Evolutionary conservation across 257 asterid genomes (phyloP).

Genomic region (Nicotiana tomentosiformis): DNA sequence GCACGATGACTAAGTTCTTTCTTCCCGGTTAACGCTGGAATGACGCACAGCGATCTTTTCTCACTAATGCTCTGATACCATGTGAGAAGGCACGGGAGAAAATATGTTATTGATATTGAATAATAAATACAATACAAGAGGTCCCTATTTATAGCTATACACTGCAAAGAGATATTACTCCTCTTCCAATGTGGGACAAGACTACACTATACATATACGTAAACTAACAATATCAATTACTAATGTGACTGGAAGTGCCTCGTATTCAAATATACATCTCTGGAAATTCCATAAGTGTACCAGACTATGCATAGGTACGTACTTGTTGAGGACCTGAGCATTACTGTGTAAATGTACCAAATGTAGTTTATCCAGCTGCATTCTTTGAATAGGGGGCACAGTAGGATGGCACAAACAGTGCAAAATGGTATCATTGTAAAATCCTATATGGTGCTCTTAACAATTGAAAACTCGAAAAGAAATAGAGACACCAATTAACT

Average conservation of each 20-base stretch:
- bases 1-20: too few species aligned
- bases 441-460: not conserved
- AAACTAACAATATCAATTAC: not conserved
- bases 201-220: too few species aligned
- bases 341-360: not conserved
- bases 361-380: not conserved
- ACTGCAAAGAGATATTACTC: too few species aligned
- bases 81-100: too few species aligned
- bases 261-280: slow-evolving; percentile 1
- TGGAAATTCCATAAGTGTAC: not conserved
- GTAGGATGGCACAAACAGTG: not conserved
- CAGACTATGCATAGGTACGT: not conserved
- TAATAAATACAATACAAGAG: too few species aligned
- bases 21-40: too few species aligned
- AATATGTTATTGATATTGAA: too few species aligned
- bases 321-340: not conserved
- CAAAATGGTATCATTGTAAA: not conserved
- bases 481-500: not conserved
- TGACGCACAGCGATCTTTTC: too few species aligned
- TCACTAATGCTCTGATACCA: too few species aligned
- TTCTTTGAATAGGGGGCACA: not conserved
- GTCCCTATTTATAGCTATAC: too few species aligned
- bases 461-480: not conserved
- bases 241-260: not conserved
- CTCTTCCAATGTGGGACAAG: too few species aligned